Percentiles rank a stretch among this genome's conserved stretches.
Evolutionary conservation across 306 rosid genomes (phyloP).

Genomic region (Cicer cuneatum): DNA sequence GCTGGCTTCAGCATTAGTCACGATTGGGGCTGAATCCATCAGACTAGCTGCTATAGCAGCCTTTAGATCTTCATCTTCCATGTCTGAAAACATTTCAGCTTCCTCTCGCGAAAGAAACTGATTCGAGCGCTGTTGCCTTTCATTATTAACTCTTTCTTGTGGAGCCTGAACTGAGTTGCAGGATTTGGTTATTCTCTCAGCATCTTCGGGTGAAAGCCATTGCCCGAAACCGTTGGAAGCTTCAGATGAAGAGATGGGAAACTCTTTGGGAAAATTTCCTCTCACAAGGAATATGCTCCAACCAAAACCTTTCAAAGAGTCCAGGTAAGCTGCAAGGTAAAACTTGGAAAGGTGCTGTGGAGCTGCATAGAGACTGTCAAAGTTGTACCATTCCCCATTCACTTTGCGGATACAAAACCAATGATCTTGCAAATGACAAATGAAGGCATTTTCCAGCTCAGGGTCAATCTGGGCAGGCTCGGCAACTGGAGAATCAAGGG

Average conservation of each 20-base stretch:
- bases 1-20: constrained; percentile 47
- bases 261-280: constrained; percentile 93
- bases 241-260: constrained; percentile 84
- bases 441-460: constrained; percentile 90
- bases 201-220: constrained; percentile 96
- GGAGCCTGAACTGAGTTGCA: constrained; percentile 75
- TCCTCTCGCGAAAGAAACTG: constrained; percentile 58
- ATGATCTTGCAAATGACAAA: constrained; percentile 93
- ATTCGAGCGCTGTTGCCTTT: constrained; percentile 47
- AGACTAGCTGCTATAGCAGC: constrained; percentile 95
- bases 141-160: constrained; percentile 48
- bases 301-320: constrained; percentile 88
- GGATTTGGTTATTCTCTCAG: constrained; percentile 91
- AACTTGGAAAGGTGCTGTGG: constrained; percentile 94
- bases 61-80: constrained; percentile 89
- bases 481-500: constrained; percentile 95
- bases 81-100: constrained; percentile 59
- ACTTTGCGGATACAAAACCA: constrained; percentile 99
- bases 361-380: constrained; percentile 95
- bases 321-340: constrained; percentile 94
- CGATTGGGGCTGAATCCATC: constrained; percentile 62
- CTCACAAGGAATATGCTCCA: constrained; percentile 98
- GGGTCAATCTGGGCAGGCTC: constrained; percentile 98
- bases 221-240: constrained; percentile 93
- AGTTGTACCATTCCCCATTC: constrained; percentile 94